Base-by-base conservation (phyloP, 2,329 filamentous ascomycete species). In the Dendrostoma leiphaemia region DNA sequence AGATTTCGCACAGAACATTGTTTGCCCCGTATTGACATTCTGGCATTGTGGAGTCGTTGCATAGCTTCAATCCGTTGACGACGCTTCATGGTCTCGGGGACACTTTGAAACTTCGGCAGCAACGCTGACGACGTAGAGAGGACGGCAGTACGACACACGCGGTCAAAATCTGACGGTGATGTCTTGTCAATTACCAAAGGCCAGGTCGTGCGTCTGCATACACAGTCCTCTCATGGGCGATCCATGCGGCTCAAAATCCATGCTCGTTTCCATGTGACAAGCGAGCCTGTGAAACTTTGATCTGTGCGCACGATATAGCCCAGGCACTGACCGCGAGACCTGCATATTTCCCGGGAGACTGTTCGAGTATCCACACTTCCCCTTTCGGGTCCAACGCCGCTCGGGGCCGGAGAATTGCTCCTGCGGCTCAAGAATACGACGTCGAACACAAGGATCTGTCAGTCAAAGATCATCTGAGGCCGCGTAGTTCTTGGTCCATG, bases 1-100 rank as follows among this genome's bases (percentile, higher is more conserved):
- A 23, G 45, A 26, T 15, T 35, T 47, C 45, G 45, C 45, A 47
- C 45, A 47, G 45, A 24, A 21, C 45, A 35, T 17, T 23, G n/a
- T n/a, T 34, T 32, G 45, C 21, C 31, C 45, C 31, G 35, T 34
- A 7, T 8, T 47, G 29, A n/a, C 31, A 10, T 28, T 31, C 12
- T 9, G 12, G n/a, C 12, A 8, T 13, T 47, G 45, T 37, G 41
- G 41, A 31, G 41, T 45, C 29, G 31, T 24, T 19, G 29, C 31
- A 32, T 24, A 13, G n/a, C 12, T 12, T 32, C 19, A 26, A 9
- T 8, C 17, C 2, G 17, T 35, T 23, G 19, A 35, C 29, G 13
- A 24, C 23, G 45, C 21, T 13, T 8, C 23, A n/a, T 47, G 24
- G 19, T 17, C 45, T 34, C 45, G 45, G 45, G 35, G 21, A 21